These are phyloP conservation scores for Xylaria sp. DNA, from an alignment of 2,329 filamentous ascomycete genomes.

Conservation along the genomic window DNA sequence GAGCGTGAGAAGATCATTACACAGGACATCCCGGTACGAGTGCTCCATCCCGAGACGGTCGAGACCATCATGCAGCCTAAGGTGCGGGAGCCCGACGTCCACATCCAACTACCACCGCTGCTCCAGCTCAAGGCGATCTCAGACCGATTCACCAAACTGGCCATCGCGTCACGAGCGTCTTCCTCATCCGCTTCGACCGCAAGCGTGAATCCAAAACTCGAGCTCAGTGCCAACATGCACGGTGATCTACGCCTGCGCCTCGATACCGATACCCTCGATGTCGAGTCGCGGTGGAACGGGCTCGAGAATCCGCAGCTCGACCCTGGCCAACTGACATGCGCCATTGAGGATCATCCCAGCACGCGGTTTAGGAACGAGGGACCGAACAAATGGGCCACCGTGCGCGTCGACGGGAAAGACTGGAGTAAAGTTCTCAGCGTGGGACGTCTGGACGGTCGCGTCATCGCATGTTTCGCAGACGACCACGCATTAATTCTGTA, in stretches of 20 bases:
- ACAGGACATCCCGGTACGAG: slow-evolving; percentile 94
- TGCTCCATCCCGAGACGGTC: slow-evolving; percentile 84
- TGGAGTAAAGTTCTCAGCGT: slow-evolving; percentile 96
- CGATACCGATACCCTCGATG: slow-evolving; percentile 83
- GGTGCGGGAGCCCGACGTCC: slow-evolving; percentile 90
- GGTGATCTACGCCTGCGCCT: slow-evolving; percentile 84
- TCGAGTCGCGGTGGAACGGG: slow-evolving; percentile 85
- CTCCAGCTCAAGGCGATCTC: slow-evolving; percentile 92
- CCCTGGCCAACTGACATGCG: slow-evolving; percentile 75
- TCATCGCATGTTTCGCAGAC: slow-evolving; percentile 90
- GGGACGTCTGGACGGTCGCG: slow-evolving; percentile 85
- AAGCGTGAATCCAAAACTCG: slow-evolving; percentile 71
- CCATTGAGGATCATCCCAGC: slow-evolving; percentile 82
- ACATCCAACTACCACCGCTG: slow-evolving; percentile 88
- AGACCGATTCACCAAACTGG: slow-evolving; percentile 92
- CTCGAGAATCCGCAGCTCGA: slow-evolving; percentile 90
- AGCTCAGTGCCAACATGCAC: slow-evolving; percentile 94
- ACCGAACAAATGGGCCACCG: slow-evolving; percentile 86
- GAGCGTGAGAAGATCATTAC: slow-evolving; percentile 93
- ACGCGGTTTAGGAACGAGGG: slow-evolving; percentile 80
- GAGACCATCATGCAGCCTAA: slow-evolving; percentile 93
- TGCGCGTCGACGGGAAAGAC: slow-evolving; percentile 91
- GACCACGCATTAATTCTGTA: slow-evolving; percentile 85
- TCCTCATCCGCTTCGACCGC: slow-evolving; percentile 47
- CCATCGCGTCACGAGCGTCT: slow-evolving; percentile 55